A percentile compares a stretch with the other conserved stretches of the same genome.
phyloP scores from a whole-genome alignment of 768 basidiomycete species.

The Coprinopsis strossmayeri region DNA sequence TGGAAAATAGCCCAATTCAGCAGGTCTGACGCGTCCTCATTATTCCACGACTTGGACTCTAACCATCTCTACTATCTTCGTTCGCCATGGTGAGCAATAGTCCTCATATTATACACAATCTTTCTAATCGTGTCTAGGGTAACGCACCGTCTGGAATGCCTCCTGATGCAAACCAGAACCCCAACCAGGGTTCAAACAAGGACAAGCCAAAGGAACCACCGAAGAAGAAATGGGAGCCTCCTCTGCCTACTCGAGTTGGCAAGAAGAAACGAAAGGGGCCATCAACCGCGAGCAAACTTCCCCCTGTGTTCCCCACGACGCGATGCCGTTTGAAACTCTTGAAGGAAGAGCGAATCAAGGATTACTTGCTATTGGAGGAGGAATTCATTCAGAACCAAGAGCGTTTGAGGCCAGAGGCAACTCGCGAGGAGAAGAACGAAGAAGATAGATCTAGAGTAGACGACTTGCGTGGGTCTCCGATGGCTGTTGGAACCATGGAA shows the following conservation, averaged over 20 bases:
- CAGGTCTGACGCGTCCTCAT: slow-evolving; percentile 48
- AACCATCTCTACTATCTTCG: slow-evolving; percentile 10
- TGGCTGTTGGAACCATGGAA: slow-evolving; percentile 98
- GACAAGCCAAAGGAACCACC: slow-evolving; percentile 46
- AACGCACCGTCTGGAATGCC: slow-evolving; percentile 63
- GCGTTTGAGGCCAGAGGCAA: slow-evolving; percentile 78
- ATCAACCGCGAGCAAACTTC: slow-evolving; percentile 83
- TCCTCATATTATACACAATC: background rate
- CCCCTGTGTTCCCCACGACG: slow-evolving; percentile 89
- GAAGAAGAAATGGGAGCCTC: slow-evolving; percentile 98
- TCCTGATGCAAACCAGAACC: slow-evolving; percentile 26
- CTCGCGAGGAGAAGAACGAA: slow-evolving; percentile 91
- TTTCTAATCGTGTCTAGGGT: slow-evolving; percentile 39
- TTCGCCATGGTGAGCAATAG: slow-evolving; percentile 21
- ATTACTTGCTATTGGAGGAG: slow-evolving; percentile 92
- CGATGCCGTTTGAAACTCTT: slow-evolving; percentile 92
- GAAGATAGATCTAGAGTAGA: slow-evolving; percentile 93
- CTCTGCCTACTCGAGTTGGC: slow-evolving; percentile 92
- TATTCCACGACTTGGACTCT: slow-evolving; percentile 11
- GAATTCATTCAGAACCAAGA: slow-evolving; percentile 94
- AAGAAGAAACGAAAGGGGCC: slow-evolving; percentile 98
- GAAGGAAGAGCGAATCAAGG: slow-evolving; percentile 97
- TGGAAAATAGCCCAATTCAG: slow-evolving; percentile 24
- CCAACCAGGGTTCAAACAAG: slow-evolving; percentile 33
- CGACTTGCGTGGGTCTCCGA: slow-evolving; percentile 89